These are phyloP conservation scores for Zygosaccharomyces bailii DNA, from an alignment of 805 yeast genomes.

Conservation along the genomic window DNA sequence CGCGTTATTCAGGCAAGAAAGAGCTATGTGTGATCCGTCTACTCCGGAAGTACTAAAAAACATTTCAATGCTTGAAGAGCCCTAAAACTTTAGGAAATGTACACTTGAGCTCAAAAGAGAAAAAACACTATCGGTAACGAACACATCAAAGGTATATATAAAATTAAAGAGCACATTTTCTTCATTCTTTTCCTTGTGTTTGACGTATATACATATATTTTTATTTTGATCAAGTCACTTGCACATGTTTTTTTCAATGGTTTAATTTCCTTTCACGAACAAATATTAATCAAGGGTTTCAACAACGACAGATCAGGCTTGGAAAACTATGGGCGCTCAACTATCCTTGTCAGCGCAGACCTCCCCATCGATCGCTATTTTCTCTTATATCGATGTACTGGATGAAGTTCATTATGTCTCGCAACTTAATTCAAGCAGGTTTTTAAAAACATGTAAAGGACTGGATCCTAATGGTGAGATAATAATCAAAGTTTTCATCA, in stretches of 20 bases:
- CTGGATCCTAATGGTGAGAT: conserved; percentile 67
- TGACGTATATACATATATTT: background rate
- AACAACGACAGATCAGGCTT: background rate
- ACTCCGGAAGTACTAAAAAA: conserved; percentile 6
- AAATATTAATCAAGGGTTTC: background rate
- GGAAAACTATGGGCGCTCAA: conserved; percentile 72
- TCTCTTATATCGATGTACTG: conserved; percentile 82
- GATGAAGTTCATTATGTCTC: conserved; percentile 71
- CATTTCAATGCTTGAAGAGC: conserved; percentile 8
- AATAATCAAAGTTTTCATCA: conserved; percentile 78
- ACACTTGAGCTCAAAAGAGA: background rate
- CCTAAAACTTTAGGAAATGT: background rate
- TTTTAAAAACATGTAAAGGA: conserved; percentile 81
- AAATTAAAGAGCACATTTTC: too few species aligned
- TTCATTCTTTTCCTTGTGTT: too few species aligned
- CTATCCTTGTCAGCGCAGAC: conserved; percentile 84
- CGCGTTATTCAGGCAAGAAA: conserved; percentile 42
- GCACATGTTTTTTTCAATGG: too few species aligned
- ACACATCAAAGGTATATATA: too few species aligned
- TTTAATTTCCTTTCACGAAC: too few species aligned
- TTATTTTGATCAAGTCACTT: too few species aligned
- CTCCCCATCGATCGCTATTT: conserved; percentile 86
- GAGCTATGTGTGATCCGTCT: conserved; percentile 14
- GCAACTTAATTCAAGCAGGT: conserved; percentile 75
- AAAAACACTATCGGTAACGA: too few species aligned